Percentiles rank a stretch among this genome's conserved stretches.
Evolutionary conservation across 106 monocot species (phyloP).

Genomic region (Amphibolis antarctica): DNA sequence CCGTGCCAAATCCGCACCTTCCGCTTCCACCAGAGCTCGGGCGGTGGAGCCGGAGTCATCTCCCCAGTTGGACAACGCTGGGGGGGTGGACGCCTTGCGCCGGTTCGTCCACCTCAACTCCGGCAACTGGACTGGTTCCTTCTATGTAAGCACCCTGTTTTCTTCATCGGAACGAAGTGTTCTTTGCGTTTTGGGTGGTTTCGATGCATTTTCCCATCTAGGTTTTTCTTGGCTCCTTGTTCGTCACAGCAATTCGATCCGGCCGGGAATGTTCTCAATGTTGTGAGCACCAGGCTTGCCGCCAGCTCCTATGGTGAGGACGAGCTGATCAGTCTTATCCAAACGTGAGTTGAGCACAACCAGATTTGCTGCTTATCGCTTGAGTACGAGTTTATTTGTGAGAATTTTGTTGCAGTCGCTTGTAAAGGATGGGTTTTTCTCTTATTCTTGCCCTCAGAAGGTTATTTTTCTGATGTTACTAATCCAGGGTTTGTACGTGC

Average conservation of each 20-base stretch:
- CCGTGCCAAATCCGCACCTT: too few relatives aligned
- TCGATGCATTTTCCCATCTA: not conserved
- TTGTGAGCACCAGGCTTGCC: slow-evolving; percentile 60
- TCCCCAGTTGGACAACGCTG: slow-evolving; percentile 1
- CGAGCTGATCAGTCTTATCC: slow-evolving; percentile 87
- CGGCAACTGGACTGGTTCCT: slow-evolving; percentile 80
- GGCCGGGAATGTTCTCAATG: slow-evolving; percentile 52
- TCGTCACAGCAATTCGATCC: slow-evolving; percentile 80
- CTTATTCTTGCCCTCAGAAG: not conserved
- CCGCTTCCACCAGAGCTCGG: too few relatives aligned
- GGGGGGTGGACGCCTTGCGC: slow-evolving; percentile 39
- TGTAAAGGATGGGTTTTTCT: not conserved
- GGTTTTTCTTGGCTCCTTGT: not conserved
- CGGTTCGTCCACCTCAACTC: slow-evolving; percentile 53
- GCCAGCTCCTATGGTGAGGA: slow-evolving; percentile 83
- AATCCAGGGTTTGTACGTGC: too few relatives aligned
- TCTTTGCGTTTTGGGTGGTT: not conserved
- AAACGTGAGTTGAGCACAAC: slow-evolving; percentile 38
- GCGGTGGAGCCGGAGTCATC: too few relatives aligned
- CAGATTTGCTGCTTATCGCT: not conserved
- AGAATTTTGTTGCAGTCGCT: not conserved
- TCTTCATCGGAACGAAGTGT: not conserved
- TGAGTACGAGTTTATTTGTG: not conserved
- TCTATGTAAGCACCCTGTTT: slow-evolving; percentile 41
- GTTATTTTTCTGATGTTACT: not conserved